Percentiles rank a stretch among this genome's conserved stretches.
These are phyloP conservation scores for Cicer bijugum DNA, from an alignment of 306 rosid genomes.

Conservation along the genomic window DNA sequence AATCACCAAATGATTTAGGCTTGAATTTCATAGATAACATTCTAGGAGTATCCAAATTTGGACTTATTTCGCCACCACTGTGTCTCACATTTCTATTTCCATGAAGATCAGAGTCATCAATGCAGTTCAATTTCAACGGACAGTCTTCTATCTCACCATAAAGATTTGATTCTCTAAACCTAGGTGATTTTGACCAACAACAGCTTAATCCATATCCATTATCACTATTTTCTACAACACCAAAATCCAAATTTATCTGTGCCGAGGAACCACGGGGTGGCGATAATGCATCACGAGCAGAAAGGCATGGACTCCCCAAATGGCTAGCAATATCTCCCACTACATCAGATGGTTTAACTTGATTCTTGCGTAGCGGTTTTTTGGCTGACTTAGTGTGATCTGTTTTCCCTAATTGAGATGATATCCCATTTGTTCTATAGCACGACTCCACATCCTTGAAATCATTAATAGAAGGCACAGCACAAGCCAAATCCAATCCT, in stretches of 20 bases:
- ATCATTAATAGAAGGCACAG: slow-evolving; percentile 44
- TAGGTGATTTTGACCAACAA: slow-evolving; percentile 77
- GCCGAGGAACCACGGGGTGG: slow-evolving; percentile 41
- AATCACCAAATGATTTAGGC: slow-evolving; percentile 72
- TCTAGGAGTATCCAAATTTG: slow-evolving; percentile 63
- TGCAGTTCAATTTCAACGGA: slow-evolving; percentile 56
- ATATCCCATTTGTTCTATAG: slow-evolving; percentile 35
- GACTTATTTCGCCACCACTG: slow-evolving; percentile 50
- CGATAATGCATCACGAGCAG: slow-evolving; percentile 51
- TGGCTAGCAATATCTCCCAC: slow-evolving; percentile 48
- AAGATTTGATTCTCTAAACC: slow-evolving; percentile 57
- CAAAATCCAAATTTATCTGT: slow-evolving; percentile 51
- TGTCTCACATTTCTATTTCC: slow-evolving; percentile 49
- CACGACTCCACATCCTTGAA: slow-evolving; percentile 54
- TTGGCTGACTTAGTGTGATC: slow-evolving; percentile 41
- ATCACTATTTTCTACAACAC: slow-evolving; percentile 48
- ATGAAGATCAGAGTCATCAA: slow-evolving; percentile 48
- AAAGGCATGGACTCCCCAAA: slow-evolving; percentile 60
- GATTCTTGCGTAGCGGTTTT: slow-evolving; percentile 43
- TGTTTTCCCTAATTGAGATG: slow-evolving; percentile 49
- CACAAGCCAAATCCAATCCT: slow-evolving; percentile 48
- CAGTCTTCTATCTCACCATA: slow-evolving; percentile 53
- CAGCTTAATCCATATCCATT: slow-evolving; percentile 65
- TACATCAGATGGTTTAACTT: slow-evolving; percentile 44
- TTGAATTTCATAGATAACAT: slow-evolving; percentile 72